Conservation (phyloP, 345 rosid species). For the Erodium maritimum region DNA sequence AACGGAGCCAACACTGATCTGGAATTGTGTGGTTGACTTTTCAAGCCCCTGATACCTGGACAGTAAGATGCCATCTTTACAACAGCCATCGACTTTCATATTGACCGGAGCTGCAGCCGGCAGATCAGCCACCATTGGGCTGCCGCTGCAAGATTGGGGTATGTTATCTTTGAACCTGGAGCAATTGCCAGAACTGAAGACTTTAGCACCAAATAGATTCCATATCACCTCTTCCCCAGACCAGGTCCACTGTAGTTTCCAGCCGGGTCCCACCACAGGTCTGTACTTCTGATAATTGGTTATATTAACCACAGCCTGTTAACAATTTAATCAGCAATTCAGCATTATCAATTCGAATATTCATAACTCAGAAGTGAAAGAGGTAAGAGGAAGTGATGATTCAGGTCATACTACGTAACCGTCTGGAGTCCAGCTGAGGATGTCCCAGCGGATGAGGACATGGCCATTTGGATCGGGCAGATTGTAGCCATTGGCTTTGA, state of each 20-base stretch:
- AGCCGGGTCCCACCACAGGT: background rate
- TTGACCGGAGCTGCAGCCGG: background rate
- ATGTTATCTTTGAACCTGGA: background rate
- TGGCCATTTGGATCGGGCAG: constrained; percentile 37
- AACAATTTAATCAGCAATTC: background rate
- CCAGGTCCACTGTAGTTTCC: constrained; percentile 7
- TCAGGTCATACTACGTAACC: constrained; percentile 25
- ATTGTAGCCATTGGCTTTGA: constrained; percentile 18
- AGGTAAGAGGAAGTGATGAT: background rate
- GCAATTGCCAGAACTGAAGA: background rate
- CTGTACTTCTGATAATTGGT: constrained; percentile 8
- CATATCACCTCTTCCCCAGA: constrained; percentile 1
- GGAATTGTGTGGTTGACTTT: constrained; percentile 1
- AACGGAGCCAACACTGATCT: background rate
- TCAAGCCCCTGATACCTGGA: constrained; percentile 3
- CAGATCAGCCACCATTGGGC: background rate
- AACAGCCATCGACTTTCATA: background rate
- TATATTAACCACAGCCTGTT: constrained; percentile 6
- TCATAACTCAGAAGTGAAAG: background rate
- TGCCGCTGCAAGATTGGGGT: background rate
- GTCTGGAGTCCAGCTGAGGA: constrained; percentile 42
- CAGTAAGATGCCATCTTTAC: constrained; percentile 5
- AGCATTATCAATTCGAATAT: background rate
- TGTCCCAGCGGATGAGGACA: constrained; percentile 40
- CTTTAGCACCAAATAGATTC: background rate